Conservation (phyloP, 192 early-diverging fungal genomes). For the Coemansia sp. region DNA sequence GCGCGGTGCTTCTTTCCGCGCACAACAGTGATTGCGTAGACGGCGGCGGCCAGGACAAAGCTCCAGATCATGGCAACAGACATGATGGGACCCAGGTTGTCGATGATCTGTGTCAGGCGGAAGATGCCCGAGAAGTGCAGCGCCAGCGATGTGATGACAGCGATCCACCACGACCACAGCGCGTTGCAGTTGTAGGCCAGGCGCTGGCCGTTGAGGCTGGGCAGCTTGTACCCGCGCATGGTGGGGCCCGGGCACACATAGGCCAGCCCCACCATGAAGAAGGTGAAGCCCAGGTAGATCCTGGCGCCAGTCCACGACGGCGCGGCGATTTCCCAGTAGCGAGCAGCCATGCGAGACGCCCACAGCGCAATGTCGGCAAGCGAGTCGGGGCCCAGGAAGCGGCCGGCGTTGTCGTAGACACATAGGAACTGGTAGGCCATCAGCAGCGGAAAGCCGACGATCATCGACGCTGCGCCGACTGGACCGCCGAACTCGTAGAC, state of each 20-base stretch:
- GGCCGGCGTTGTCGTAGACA: conserved; percentile 65
- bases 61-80: conserved; percentile 64
- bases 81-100: conserved; percentile 63
- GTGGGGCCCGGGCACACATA: conserved; percentile 66
- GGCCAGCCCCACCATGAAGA: conserved; percentile 62
- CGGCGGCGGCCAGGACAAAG: conserved; percentile 63
- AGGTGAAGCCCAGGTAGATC: conserved; percentile 62
- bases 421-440: conserved; percentile 78
- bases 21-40: conserved; percentile 61
- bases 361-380: conserved; percentile 45
- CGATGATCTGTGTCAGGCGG: conserved; percentile 61
- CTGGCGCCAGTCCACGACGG: conserved; percentile 58
- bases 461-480: conserved; percentile 66
- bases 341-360: conserved; percentile 47
- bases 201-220: conserved; percentile 66
- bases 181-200: conserved; percentile 89
- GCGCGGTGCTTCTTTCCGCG: conserved; percentile 72
- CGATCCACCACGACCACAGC: conserved; percentile 62
- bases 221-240: conserved; percentile 67
- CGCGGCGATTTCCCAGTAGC: conserved; percentile 56
- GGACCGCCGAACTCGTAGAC: conserved; percentile 75
- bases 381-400: conserved; percentile 54
- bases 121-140: conserved; percentile 70
- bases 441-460: conserved; percentile 67
- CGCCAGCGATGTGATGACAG: conserved; percentile 56